Base-by-base conservation (phyloP, 1,284 basidiomycete genomes). In the Ustilago esculenta region DNA sequence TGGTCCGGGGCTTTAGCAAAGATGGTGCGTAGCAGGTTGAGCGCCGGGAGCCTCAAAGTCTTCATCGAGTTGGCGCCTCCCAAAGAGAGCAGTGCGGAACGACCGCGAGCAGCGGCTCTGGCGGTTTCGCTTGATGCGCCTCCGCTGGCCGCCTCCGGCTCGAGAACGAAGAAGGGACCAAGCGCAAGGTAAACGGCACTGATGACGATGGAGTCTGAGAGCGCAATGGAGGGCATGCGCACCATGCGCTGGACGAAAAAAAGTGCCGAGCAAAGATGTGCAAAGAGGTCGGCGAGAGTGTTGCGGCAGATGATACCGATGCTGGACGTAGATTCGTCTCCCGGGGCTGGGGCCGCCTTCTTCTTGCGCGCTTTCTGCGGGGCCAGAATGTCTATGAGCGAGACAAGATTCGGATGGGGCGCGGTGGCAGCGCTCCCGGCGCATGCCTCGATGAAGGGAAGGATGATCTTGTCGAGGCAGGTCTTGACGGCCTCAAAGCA, bases 1-100 rank as follows among this genome's bases (percentile, higher is more conserved):
- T 98, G 95, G 33, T 90, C 88, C 58, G 91, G 88, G 71, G 96
- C 89, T 64, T 89, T 90, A 7, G 92, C 91, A 77, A 97, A 98
- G 25, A 95, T 89, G 89, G 92, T 75, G 8, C 60, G 68, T 64
- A 97, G 88, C 57, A 95, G 85, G 1, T 88, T 87, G 35, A 97
- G 83, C 0, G 91, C 90, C 72, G 94, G 90, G 46, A 92, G 84
- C 44, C 92, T 85, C 58, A 98, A 81, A 3, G 88, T 89, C 68
- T 90, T 87, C 88, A 95, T 90, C 7, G 85, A 82, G 17, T 55
- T 58, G 32, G 69, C 42, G 9, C 70, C 72, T n/a, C 70, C 75
- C 1, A 78, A 42, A 6, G 69, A 68, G 12, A 47, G 43, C 33
- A 76, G 48, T 2, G 71, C 73, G 1, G 49, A 55, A 3, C 72